These are phyloP conservation scores for Arthrinium puccinioides DNA, from an alignment of 2,329 filamentous ascomycete genomes.

Conservation along the genomic window DNA sequence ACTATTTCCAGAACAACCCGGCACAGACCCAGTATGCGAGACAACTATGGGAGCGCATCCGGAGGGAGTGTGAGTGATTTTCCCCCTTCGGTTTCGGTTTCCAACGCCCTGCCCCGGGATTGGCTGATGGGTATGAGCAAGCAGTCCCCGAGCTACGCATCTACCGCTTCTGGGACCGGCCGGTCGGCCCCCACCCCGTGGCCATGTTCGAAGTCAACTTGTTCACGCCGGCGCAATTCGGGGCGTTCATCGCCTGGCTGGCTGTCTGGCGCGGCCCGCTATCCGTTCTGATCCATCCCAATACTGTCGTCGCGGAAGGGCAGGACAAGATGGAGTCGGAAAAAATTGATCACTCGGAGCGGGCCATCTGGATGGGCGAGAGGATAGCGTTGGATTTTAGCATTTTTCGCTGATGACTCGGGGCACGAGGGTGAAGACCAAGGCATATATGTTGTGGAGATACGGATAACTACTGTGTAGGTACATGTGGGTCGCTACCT, in stretches of 20 bases:
- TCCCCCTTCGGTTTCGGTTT: not conserved
- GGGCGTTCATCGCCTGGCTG: conserved; percentile 81
- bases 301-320: conserved; percentile 41
- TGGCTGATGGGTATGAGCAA: not conserved
- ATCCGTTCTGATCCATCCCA: conserved; percentile 75
- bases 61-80: conserved; percentile 61
- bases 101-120: not conserved
- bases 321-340: conserved; percentile 17
- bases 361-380: conserved; percentile 70
- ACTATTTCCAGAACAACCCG: conserved; percentile 61
- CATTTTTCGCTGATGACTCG: too few species aligned
- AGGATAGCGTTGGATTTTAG: conserved; percentile 50
- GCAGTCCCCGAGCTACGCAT: conserved; percentile 78
- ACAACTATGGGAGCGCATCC: conserved; percentile 70
- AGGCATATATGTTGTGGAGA: too few species aligned
- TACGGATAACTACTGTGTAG: too few species aligned
- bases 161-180: conserved; percentile 69
- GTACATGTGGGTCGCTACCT: too few species aligned
- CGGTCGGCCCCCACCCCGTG: conserved; percentile 74
- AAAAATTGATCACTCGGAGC: conserved; percentile 54
- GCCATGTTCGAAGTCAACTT: conserved; percentile 93
- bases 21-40: conserved; percentile 60
- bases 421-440: too few species aligned
- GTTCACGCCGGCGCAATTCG: conserved; percentile 80
- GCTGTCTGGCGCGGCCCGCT: conserved; percentile 74